Evolutionary conservation across 2,329 filamentous ascomycete genomes (phyloP).

Genomic region (Ophiosphaerella korrae): DNA sequence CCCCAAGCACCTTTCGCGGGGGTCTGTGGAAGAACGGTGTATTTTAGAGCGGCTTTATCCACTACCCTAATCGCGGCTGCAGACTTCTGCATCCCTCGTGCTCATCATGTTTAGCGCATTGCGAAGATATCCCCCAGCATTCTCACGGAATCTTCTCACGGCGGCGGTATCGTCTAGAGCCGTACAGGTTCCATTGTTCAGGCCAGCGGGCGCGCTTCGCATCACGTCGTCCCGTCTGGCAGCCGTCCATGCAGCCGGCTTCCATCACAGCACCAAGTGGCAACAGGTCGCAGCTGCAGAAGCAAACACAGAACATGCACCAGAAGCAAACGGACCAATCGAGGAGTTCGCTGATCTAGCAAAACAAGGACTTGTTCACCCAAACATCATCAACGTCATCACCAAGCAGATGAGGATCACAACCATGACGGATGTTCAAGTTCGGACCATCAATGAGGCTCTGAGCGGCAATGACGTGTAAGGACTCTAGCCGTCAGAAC

Average conservation of each 20-base stretch:
- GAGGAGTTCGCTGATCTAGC: constrained; percentile 54
- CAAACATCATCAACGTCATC: constrained; percentile 70
- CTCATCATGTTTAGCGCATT: constrained; percentile 51
- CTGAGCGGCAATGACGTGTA: constrained; percentile 83
- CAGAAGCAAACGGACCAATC: constrained; percentile 33
- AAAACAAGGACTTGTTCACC: constrained; percentile 61
- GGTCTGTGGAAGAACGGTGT: constrained; percentile 1
- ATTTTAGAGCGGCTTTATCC: not conserved
- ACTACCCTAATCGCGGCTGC: not conserved
- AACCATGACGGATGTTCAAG: constrained; percentile 91
- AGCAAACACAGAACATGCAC: constrained; percentile 18
- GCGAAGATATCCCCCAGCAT: constrained; percentile 48
- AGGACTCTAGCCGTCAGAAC: constrained; percentile 42
- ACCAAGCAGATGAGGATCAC: constrained; percentile 74
- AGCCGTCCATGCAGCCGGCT: constrained; percentile 30
- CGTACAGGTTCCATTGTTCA: constrained; percentile 28
- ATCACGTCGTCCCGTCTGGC: constrained; percentile 25
- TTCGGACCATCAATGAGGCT: constrained; percentile 78
- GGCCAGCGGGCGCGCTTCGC: constrained; percentile 25
- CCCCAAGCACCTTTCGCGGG: not conserved
- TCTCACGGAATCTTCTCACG: constrained; percentile 40
- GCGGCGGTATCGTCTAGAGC: constrained; percentile 30
- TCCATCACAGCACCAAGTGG: constrained; percentile 49
- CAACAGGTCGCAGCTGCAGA: constrained; percentile 40
- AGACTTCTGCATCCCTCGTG: constrained; percentile 6